Conservation (phyloP, 306 rosid species). For the Casuarina glauca region DNA sequence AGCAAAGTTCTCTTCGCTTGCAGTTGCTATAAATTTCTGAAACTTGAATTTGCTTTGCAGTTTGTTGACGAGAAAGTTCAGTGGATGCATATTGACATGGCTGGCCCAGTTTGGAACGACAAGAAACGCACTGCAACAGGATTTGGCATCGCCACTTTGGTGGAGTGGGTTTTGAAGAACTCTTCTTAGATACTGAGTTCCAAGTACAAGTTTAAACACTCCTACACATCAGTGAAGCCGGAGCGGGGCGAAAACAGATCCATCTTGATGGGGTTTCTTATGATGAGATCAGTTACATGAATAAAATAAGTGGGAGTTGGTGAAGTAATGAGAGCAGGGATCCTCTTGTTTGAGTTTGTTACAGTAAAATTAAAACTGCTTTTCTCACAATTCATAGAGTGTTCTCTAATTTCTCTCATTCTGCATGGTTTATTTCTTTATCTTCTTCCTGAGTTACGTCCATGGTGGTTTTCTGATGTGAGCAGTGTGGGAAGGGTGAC, state of each 20-base stretch:
- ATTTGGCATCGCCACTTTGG: conserved; percentile 81
- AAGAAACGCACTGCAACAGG: conserved; percentile 81
- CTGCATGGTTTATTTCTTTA: too few relatives aligned
- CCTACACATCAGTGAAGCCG: not conserved
- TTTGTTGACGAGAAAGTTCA: conserved; percentile 96
- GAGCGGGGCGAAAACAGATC: not conserved
- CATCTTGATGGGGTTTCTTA: conserved; percentile 1
- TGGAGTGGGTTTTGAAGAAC: conserved; percentile 93
- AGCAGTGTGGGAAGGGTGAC: too few relatives aligned
- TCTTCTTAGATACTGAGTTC: conserved; percentile 40
- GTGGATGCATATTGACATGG: conserved; percentile 96
- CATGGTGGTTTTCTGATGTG: too few relatives aligned
- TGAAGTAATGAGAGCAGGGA: not conserved
- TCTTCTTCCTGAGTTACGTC: too few relatives aligned
- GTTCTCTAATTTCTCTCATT: not conserved
- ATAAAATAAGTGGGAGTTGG: not conserved
- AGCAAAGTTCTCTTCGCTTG: not conserved
- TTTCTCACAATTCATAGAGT: not conserved
- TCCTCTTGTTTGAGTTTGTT: conserved; percentile 1
- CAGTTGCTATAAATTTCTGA: conserved; percentile 21
- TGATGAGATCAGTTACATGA: not conserved
- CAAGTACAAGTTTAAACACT: not conserved
- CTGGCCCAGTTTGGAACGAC: conserved; percentile 88
- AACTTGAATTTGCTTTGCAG: conserved; percentile 42
- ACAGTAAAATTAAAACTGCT: not conserved